phyloP scores from a whole-genome alignment of 139 green algal species.

The Trebouxia sp. region DNA sequence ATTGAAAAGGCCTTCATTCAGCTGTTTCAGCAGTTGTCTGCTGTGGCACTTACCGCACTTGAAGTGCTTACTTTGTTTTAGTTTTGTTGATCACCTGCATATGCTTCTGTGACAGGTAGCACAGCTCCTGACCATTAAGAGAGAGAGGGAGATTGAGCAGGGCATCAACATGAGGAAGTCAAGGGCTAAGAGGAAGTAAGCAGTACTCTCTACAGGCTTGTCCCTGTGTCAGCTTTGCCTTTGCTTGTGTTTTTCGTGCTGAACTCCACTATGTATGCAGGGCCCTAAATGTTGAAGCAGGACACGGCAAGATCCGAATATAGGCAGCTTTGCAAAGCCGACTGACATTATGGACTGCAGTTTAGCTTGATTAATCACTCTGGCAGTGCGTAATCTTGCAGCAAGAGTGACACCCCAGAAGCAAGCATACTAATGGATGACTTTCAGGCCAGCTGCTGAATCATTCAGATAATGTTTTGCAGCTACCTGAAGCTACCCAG shows the following conservation, averaged over 20 bases:
- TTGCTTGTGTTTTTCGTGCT: background rate
- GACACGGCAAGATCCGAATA: background rate
- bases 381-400: background rate
- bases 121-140: slow-evolving; percentile 6
- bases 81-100: background rate
- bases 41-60: background rate
- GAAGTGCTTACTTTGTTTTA: background rate
- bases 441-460: too few species aligned
- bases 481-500: too few species aligned
- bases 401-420: too few species aligned
- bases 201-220: background rate
- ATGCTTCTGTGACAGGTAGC: slow-evolving; percentile 1
- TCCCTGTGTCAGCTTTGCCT: background rate
- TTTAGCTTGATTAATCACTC: background rate
- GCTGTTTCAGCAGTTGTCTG: background rate
- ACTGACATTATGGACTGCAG: background rate
- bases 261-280: background rate
- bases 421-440: too few species aligned
- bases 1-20: background rate
- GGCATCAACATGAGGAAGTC: background rate
- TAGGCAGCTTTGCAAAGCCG: background rate
- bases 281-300: background rate
- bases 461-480: too few species aligned
- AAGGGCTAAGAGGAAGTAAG: background rate
- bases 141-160: background rate